Evolutionary conservation across 2,329 filamentous ascomycete genomes (phyloP), one percentile per base, ranked within the genome.

Genomic region (Camillea tinctor): DNA sequence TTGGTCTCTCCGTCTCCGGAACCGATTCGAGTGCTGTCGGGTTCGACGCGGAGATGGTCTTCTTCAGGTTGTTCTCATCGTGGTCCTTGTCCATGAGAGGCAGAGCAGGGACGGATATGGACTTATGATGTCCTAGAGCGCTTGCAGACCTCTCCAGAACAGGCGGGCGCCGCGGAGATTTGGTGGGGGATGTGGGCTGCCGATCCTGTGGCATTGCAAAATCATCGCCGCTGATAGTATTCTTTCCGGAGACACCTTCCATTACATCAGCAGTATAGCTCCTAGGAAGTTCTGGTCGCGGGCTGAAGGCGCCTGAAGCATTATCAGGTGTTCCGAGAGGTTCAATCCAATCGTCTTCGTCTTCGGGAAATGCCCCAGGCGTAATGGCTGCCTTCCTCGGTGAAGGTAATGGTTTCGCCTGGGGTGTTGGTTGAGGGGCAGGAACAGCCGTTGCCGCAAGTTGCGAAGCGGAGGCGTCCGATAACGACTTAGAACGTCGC

Each of bases 291-390:
- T 74, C 78, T 17, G 84, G 84, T 57, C 84, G 81, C 8, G 79
- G 78, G 57, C 75, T 81, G 52, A 73, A 75, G n/a, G 72, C 65
- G 9, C 72, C 71, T 3, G 73, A 71, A 40, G 71, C 71, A 62
- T 60, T 75, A 64, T 69, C 73, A n/a, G 70, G 72, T 15, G 73
- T 64, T 2, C 72, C 72, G 3, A 84, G 81, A 6, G 84, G 81
- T 8, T 82, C 79, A 66, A 88, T 87, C 87, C 86, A 89, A 60
- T 88, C 85, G 54, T 86, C 84, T n/a, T 85, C 81, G 21, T 86
- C 83, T 55, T 82, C 79, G 0, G 86, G 84, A 66, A 88, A 88
- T 15, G 85, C 83, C 6, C 85, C 86, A 17, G 86, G 85, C 1
- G 84, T 84, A 8, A 70, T 72, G 3, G 72, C 66, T 24, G 71